Evolutionary conservation across 1,284 basidiomycete species (phyloP), one percentile per base, ranked within the genome.

Genomic region (Thelephora terrestris): DNA sequence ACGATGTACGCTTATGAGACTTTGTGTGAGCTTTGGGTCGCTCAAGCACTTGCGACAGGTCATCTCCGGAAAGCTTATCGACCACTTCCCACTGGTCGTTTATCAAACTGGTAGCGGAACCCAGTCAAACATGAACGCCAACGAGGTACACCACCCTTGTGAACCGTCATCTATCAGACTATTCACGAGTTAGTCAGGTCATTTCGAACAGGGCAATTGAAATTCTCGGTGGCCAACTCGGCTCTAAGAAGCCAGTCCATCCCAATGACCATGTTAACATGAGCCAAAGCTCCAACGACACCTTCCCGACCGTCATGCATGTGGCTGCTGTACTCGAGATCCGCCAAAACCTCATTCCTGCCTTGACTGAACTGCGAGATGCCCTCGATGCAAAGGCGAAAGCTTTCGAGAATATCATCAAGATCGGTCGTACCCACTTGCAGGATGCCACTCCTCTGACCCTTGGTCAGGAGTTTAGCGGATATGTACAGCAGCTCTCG

Each of bases 221-320:
- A 71, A 73, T 97, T 56, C 82, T 99, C 53, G 96, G 96, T 20
- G 96, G 96, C 24, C 79, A 96, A 70, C 75, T 97, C 48, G 96
- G 96, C 42, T 91, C 86, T 52, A 99, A 99, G 76, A 92, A 79
- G 63, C 96, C 96, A 24, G 94, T 99, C 10, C 96, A 99, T 69
- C 96, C 96, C 40, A 99, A 99, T 67, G 96, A 99, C 66, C 96
- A 99, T 71, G 95, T 98, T 61, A 99, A 99, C 75, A 97, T 91
- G 89, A 93, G 90, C 65, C 96, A 99, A 70, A 95, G 91, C 58
- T 96, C 92, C 64, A 99, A 99, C 65, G 96, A 99, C 70, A 95
- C 94, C 89, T 99, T 99, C 79, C 96, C 96, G 17, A 99, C 96
- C 24, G 96, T 88, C 12, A 99, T 99, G 96, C 96, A 99, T 69